These are phyloP conservation scores for Trichophyton mentagrophytes DNA, from an alignment of 2,329 filamentous ascomycete species.

Conservation along the genomic window DNA sequence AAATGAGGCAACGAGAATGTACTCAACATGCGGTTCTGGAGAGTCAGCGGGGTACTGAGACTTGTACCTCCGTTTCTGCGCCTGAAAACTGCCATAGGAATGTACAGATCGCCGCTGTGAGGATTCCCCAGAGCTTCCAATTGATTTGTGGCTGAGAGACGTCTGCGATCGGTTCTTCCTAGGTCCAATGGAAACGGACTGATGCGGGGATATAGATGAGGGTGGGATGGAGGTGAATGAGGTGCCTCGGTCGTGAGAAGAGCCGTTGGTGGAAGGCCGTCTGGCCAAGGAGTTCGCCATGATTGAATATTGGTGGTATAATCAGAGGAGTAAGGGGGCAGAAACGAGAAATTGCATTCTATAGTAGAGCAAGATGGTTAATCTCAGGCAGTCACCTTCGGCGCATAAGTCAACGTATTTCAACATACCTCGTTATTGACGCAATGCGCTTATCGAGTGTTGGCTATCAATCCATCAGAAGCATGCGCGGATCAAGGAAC, in stretches of 20 bases:
- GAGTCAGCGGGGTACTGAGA: conserved; percentile 66
- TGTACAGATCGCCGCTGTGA: conserved; percentile 26
- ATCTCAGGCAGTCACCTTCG: neutral
- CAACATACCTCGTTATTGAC: neutral
- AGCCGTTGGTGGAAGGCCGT: conserved; percentile 29
- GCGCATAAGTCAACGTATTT: neutral
- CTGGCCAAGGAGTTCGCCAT: conserved; percentile 29
- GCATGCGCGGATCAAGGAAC: neutral
- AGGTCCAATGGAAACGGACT: conserved; percentile 37
- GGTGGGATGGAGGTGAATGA: conserved; percentile 54
- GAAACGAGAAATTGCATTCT: conserved; percentile 4
- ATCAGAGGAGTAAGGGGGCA: neutral
- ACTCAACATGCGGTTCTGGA: conserved; percentile 89
- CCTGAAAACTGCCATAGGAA: conserved; percentile 15
- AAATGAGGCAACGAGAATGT: conserved; percentile 93
- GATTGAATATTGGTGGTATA: conserved; percentile 11
- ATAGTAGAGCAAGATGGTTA: neutral
- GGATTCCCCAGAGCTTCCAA: conserved; percentile 34
- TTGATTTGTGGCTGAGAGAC: conserved; percentile 41
- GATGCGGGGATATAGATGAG: conserved; percentile 25
- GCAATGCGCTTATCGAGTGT: neutral
- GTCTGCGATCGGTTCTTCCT: conserved; percentile 48
- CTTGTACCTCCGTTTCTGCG: conserved; percentile 35
- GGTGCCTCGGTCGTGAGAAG: conserved; percentile 33
- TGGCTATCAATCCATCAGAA: neutral